phyloP scores from a whole-genome alignment of 2,329 filamentous ascomycete species.

The Xylariales sp. region DNA sequence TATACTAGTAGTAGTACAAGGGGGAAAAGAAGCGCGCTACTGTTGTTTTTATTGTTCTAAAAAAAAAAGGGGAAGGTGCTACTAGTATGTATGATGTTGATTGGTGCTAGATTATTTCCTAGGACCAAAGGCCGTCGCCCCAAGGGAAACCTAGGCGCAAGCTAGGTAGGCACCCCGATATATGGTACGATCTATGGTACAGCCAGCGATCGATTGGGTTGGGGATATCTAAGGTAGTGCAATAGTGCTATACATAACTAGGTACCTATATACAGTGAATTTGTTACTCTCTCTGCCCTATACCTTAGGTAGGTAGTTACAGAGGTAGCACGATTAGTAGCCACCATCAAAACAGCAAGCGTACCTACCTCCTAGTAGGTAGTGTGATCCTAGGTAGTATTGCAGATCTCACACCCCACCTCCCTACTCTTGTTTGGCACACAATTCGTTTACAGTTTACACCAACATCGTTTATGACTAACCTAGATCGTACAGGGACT shows the following conservation, averaged over 20 bases:
- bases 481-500: slow-evolving; percentile 8
- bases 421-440: slow-evolving; percentile 21
- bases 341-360: slow-evolving; percentile 22
- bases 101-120: background rate
- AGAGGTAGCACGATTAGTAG: background rate
- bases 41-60: too few relatives aligned
- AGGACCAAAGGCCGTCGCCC: background rate
- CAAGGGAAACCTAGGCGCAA: too few relatives aligned
- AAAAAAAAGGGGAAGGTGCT: too few relatives aligned
- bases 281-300: too few relatives aligned
- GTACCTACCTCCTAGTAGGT: background rate
- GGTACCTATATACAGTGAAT: too few relatives aligned
- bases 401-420: slow-evolving; percentile 18
- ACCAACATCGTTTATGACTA: slow-evolving; percentile 17
- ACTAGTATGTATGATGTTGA: too few relatives aligned
- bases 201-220: background rate
- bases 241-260: too few relatives aligned
- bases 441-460: slow-evolving; percentile 6
- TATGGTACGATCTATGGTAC: background rate
- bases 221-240: too few relatives aligned
- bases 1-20: background rate
- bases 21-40: background rate
- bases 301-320: too few relatives aligned
- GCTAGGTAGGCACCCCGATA: too few relatives aligned
- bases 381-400: slow-evolving; percentile 1